phyloP scores from a whole-genome alignment of 176 grass and related monocot genomes.

The Secale cereale region DNA sequence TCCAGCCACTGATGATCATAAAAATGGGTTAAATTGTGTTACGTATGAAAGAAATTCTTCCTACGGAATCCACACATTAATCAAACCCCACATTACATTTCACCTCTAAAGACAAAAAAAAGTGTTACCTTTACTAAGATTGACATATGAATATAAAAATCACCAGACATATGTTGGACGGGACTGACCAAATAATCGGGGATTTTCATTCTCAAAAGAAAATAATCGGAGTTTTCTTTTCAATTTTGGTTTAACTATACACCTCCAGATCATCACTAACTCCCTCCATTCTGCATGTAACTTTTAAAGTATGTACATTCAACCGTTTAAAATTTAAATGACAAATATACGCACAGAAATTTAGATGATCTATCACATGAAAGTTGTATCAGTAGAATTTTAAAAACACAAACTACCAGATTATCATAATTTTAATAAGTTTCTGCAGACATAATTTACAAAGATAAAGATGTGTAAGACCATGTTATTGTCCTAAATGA shows the following conservation, averaged over 20 bases:
- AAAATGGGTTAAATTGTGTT: not conserved
- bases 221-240: too few species aligned
- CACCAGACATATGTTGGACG: not conserved
- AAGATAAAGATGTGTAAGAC: not conserved
- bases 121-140: not conserved
- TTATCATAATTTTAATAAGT: not conserved
- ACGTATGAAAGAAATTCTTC: not conserved
- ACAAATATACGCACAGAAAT: not conserved
- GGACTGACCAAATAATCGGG: not conserved
- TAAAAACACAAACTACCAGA: not conserved
- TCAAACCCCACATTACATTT: not conserved
- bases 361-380: not conserved
- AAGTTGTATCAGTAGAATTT: not conserved
- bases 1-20: conserved; percentile 59
- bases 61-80: not conserved
- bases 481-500: not conserved
- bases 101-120: not conserved
- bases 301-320: not conserved
- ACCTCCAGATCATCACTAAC: not conserved
- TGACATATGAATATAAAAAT: not conserved
- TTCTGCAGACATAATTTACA: not conserved
- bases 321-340: not conserved
- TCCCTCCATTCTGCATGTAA: not conserved
- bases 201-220: not conserved
- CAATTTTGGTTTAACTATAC: not conserved